Evolutionary conservation across 1,284 basidiomycete genomes (phyloP).

Genomic region (Psilocybe mexicana): DNA sequence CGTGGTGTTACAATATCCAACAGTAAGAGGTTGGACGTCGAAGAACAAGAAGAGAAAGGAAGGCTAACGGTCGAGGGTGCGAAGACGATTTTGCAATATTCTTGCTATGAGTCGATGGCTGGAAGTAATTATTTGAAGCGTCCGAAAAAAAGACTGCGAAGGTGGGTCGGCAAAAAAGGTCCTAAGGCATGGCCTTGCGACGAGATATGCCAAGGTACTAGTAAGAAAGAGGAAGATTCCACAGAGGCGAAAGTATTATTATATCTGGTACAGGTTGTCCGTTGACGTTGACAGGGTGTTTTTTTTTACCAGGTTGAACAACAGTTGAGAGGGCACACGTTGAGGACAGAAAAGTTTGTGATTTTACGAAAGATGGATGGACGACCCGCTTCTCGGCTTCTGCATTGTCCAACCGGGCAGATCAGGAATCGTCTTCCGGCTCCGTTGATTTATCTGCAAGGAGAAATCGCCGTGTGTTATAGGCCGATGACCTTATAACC

Average conservation of each 20-base stretch:
- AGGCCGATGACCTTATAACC: not conserved
- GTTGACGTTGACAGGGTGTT: conserved; percentile 5
- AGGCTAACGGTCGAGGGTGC: too few relatives aligned
- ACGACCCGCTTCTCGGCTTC: conserved; percentile 3
- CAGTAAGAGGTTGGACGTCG: conserved; percentile 1
- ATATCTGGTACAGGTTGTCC: conserved; percentile 8
- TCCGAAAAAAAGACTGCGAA: not conserved
- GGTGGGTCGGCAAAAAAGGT: not conserved
- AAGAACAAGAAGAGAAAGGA: not conserved
- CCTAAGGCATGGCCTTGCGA: not conserved
- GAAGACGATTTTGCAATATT: too few relatives aligned
- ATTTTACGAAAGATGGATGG: not conserved
- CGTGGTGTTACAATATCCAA: conserved; percentile 6
- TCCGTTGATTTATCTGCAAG: not conserved
- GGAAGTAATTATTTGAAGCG: not conserved
- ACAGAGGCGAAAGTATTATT: not conserved
- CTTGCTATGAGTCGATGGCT: too few relatives aligned
- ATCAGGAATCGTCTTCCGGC: conserved; percentile 5
- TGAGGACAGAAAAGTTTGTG: not conserved
- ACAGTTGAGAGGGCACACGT: not conserved
- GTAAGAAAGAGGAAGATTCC: not conserved
- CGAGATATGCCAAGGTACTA: too few relatives aligned
- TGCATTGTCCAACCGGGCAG: conserved; percentile 4
- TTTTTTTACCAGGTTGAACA: not conserved
- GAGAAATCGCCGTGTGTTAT: conserved; percentile 4